Evolutionary conservation across 441 rosid genomes (phyloP).

Genomic region (Manihot esculenta): DNA sequence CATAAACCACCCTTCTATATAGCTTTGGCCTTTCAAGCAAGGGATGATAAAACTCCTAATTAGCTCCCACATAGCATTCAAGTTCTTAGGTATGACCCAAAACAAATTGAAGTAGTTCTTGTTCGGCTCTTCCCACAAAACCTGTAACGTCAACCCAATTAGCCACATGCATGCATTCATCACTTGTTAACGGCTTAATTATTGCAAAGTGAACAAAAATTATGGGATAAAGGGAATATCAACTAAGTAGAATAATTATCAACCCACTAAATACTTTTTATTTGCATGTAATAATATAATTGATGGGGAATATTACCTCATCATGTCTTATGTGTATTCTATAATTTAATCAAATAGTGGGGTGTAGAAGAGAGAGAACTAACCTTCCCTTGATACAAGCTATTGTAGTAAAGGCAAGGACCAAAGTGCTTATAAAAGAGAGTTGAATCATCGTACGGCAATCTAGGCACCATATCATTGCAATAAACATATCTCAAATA

Average conservation of each 20-base stretch:
- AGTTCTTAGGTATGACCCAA: conserved; percentile 41
- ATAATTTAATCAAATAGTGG: no score
- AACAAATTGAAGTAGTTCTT: conserved; percentile 56
- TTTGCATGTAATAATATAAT: no score
- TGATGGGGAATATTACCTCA: no score
- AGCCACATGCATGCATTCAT: no score
- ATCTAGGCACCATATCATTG: conserved; percentile 76
- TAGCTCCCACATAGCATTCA: conserved; percentile 65
- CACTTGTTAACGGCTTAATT: background rate
- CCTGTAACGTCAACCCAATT: conserved; percentile 26
- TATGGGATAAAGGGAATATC: background rate
- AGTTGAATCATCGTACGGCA: conserved; percentile 62
- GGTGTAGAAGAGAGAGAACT: no score
- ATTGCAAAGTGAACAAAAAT: background rate
- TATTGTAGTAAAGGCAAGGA: conserved; percentile 48
- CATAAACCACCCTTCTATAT: conserved; percentile 50
- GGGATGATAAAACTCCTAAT: conserved; percentile 52
- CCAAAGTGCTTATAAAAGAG: conserved; percentile 75
- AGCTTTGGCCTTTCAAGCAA: conserved; percentile 38
- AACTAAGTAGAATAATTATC: no score
- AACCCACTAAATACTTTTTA: no score
- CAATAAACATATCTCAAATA: conserved; percentile 61
- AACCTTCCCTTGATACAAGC: conserved; percentile 61
- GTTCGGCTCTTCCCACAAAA: conserved; percentile 60
- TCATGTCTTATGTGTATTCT: no score